These are phyloP conservation scores for Buxus sempervirens DNA, from an alignment of 164 flowering plant species.

Conservation along the genomic window DNA sequence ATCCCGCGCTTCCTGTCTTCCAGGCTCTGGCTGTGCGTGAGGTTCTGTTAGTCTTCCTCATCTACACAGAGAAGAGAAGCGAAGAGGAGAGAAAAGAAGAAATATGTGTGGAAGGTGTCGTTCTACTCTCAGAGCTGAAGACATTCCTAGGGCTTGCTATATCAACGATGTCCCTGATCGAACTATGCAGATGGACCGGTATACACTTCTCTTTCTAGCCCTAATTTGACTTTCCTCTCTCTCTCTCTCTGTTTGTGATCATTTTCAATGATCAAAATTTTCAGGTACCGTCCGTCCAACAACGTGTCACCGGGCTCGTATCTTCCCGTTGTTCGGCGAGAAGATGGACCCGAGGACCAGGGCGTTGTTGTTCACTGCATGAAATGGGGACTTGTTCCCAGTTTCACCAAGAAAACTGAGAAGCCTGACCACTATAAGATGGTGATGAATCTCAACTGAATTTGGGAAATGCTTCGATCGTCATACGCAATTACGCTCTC, in stretches of 20 bases:
- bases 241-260: constrained; percentile 5
- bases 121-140: constrained; percentile 64
- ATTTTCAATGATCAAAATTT: not conserved
- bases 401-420: constrained; percentile 81
- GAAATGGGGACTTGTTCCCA: constrained; percentile 96
- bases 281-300: constrained; percentile 70
- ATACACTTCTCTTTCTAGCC: not conserved
- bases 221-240: not conserved
- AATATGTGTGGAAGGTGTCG: constrained; percentile 91
- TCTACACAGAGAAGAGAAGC: too few species aligned
- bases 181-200: constrained; percentile 58
- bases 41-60: too few species aligned
- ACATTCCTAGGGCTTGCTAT: constrained; percentile 63
- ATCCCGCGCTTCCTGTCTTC: too few species aligned
- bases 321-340: constrained; percentile 74
- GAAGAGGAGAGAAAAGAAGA: constrained; percentile 2
- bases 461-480: too few species aligned
- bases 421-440: constrained; percentile 86
- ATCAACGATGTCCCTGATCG: constrained; percentile 32
- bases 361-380: constrained; percentile 73
- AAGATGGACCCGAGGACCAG: constrained; percentile 31
- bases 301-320: constrained; percentile 78
- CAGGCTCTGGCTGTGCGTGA: too few species aligned
- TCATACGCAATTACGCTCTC: too few species aligned
- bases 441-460: constrained; percentile 36